phyloP scores from a whole-genome alignment of 306 rosid genomes.

The Erythrophleum fordii region DNA sequence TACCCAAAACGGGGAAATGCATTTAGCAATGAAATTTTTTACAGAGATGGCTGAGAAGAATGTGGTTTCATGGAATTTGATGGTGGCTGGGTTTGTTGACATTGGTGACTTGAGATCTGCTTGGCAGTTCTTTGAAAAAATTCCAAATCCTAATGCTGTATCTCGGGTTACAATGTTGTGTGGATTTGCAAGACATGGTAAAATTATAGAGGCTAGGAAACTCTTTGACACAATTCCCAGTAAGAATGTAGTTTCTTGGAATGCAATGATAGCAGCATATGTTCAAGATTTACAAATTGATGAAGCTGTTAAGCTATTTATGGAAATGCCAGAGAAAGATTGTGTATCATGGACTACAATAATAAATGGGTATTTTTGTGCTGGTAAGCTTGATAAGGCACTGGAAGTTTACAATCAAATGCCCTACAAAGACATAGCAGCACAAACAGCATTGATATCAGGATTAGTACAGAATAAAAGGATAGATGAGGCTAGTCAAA shows the following conservation, averaged over 20 bases:
- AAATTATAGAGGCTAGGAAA: conserved; percentile 57
- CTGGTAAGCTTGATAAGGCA: conserved; percentile 74
- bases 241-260: conserved; percentile 86
- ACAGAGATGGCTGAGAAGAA: conserved; percentile 67
- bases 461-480: conserved; percentile 66
- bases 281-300: conserved; percentile 64
- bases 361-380: conserved; percentile 68
- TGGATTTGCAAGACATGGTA: conserved; percentile 70
- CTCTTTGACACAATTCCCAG: conserved; percentile 69
- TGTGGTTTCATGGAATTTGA: conserved; percentile 79
- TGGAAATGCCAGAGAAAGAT: conserved; percentile 69
- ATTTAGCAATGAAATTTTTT: conserved; percentile 57
- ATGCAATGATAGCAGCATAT: conserved; percentile 86
- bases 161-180: conserved; percentile 77
- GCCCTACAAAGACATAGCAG: conserved; percentile 74
- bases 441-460: conserved; percentile 78
- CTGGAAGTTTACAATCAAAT: conserved; percentile 56
- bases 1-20: conserved; percentile 73
- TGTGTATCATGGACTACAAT: conserved; percentile 87
- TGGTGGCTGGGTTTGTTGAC: conserved; percentile 71
- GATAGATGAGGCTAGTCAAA: conserved; percentile 67
- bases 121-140: conserved; percentile 62
- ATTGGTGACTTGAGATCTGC: conserved; percentile 75
- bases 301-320: conserved; percentile 63
- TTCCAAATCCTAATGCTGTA: conserved; percentile 61